A percentile compares a stretch with the other conserved stretches of the same genome.
phyloP scores from a whole-genome alignment of 2,329 filamentous ascomycete species.

The Neopestalotiopsis rosae region DNA sequence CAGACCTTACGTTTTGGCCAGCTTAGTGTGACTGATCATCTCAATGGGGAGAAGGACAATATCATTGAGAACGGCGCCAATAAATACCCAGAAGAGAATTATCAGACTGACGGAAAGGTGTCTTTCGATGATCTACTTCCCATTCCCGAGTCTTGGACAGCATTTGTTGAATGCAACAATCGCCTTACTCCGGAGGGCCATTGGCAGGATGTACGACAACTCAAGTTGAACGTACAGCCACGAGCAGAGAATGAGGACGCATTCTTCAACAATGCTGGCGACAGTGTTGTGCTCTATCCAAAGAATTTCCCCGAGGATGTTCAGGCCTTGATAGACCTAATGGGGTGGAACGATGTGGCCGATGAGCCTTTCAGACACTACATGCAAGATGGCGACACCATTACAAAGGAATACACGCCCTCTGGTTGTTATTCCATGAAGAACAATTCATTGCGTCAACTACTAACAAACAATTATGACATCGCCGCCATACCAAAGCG shows the following conservation, averaged over 20 bases:
- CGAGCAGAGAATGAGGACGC: background rate
- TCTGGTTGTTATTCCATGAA: slow-evolving; percentile 41
- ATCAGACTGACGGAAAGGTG: slow-evolving; percentile 20
- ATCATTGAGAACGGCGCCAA: slow-evolving; percentile 40
- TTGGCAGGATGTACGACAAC: slow-evolving; percentile 91
- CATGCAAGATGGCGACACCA: slow-evolving; percentile 20
- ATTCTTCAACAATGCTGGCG: slow-evolving; percentile 66
- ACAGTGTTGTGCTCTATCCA: slow-evolving; percentile 81
- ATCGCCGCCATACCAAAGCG: slow-evolving; percentile 88
- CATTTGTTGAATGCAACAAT: slow-evolving; percentile 67
- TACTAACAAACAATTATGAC: slow-evolving; percentile 85
- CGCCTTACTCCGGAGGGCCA: slow-evolving; percentile 78
- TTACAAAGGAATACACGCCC: slow-evolving; percentile 26
- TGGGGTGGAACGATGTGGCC: slow-evolving; percentile 78
- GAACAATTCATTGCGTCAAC: slow-evolving; percentile 69
- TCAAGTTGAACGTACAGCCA: slow-evolving; percentile 62
- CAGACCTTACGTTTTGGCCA: slow-evolving; percentile 36
- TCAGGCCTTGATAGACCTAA: slow-evolving; percentile 75
- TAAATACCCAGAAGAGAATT: slow-evolving; percentile 38
- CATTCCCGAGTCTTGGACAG: slow-evolving; percentile 61
- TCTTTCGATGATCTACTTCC: slow-evolving; percentile 51
- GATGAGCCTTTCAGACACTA: slow-evolving; percentile 64
- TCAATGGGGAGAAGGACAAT: slow-evolving; percentile 34
- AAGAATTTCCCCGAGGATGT: slow-evolving; percentile 87
- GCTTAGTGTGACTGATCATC: slow-evolving; percentile 26